Base-by-base conservation (phyloP, 108 stramenopile genomes). In the Aureococcus anophagefferens region DNA sequence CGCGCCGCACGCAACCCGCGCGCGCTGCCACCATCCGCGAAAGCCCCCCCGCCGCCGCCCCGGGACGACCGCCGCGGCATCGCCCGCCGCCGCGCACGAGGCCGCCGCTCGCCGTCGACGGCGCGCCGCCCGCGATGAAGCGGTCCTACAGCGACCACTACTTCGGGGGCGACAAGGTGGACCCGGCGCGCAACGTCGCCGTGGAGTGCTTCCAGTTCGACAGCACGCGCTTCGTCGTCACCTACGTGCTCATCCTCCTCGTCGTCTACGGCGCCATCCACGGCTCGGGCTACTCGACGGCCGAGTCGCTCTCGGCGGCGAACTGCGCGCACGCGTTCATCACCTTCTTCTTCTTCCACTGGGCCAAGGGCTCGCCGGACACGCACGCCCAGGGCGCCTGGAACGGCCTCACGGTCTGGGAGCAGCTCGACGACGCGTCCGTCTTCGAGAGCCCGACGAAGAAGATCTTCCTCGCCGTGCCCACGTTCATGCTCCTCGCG, bases 291-390 rank as follows among this genome's bases (percentile, higher is more conserved):
- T 59, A 25, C 14, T 25, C 51, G 51, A 9, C 33, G 9, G 40
- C 5, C 9, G 9, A 44, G 40, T 44, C 40, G 9, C 40, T 44
- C 9, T 44, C 40, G 40, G 40, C 40, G 40, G 13, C 40, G 40
- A 35, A 67, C 51, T 7, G 5, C 3, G 31, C 21, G 5, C 51
- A 59, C 51, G 51, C 51, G 21, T 11, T 59, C 51, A 1, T 59
- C 21, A 59, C 78, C 28, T 83, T 83, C 73, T 64, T 79, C 37
- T 76, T 81, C 31, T 76, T 83, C 51, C 83, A 83, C 70, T 83
- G 81, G 81, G 81, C 76, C 46, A 83, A 83, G 77, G 83, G 83
- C 30, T 83, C 77, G 34, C 83, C 83, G 21, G 83, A 83, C 62
- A 75, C 81, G 40, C 73, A 74, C 35, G 77, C 69, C 21, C 83